These are phyloP conservation scores for Murraya paniculata DNA, from an alignment of 345 rosid genomes.

Conservation along the genomic window DNA sequence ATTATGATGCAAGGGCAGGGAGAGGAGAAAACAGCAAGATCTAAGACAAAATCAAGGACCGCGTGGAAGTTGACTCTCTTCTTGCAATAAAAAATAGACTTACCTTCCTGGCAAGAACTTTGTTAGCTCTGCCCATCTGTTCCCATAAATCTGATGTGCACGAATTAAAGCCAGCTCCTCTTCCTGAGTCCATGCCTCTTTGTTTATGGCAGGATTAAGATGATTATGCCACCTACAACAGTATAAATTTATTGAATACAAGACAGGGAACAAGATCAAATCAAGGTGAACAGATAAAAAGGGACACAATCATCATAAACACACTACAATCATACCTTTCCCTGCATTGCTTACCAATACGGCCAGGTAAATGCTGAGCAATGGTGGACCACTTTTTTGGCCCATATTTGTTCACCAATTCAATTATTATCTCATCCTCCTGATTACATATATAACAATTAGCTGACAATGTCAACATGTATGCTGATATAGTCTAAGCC, in stretches of 20 bases:
- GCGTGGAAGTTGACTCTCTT: not conserved
- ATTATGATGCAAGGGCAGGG: not conserved
- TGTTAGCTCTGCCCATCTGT: conserved; percentile 98
- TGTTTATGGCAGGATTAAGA: conserved; percentile 92
- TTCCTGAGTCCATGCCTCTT: conserved; percentile 99
- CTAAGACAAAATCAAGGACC: not conserved
- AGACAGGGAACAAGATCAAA: not conserved
- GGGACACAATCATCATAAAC: not conserved
- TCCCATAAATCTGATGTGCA: conserved; percentile 95
- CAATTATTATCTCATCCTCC: conserved; percentile 90
- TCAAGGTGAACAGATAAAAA: not conserved
- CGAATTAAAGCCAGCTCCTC: conserved; percentile 95
- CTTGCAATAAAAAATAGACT: conserved; percentile 14
- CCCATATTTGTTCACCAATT: conserved; percentile 77
- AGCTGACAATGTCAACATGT: conserved; percentile 5
- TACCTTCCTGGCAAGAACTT: conserved; percentile 99
- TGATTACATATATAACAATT: conserved; percentile 28
- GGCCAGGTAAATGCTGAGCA: conserved; percentile 93
- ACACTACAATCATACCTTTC: conserved; percentile 58
- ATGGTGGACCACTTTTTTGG: conserved; percentile 99
- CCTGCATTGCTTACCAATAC: conserved; percentile 97
- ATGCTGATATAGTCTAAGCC: not conserved
- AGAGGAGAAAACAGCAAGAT: not conserved
- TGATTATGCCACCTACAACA: conserved; percentile 97
- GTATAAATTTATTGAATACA: not conserved